These are phyloP conservation scores for Colletotrichum lini DNA, from an alignment of 2,329 filamentous ascomycete species.

Conservation along the genomic window DNA sequence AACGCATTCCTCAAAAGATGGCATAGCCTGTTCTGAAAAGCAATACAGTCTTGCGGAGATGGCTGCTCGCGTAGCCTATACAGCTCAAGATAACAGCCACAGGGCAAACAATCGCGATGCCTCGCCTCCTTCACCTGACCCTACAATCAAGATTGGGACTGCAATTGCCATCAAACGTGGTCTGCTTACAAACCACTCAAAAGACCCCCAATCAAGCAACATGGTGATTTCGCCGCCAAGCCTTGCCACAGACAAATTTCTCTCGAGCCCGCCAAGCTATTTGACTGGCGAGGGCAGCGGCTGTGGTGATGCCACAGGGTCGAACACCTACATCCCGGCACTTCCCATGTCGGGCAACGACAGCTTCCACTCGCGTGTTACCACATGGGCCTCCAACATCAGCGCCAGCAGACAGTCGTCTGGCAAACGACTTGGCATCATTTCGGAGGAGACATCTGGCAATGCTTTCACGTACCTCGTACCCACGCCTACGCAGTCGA, in stretches of 20 bases:
- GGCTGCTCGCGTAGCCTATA: neutral
- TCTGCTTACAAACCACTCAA: neutral
- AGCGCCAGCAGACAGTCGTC: no score
- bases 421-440: neutral
- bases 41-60: neutral
- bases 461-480: rapidly evolving
- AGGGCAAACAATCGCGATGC: no score
- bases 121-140: no score
- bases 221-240: no score
- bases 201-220: neutral
- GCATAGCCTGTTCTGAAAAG: no score
- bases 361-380: neutral
- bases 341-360: no score
- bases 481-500: no score
- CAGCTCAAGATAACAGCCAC: no score
- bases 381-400: neutral
- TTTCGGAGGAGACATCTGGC: neutral
- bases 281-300: no score
- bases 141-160: no score
- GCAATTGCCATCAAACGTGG: neutral
- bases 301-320: no score
- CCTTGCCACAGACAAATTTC: neutral
- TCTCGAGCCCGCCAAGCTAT: neutral
- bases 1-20: rapidly evolving
- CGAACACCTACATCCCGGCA: neutral